Evolutionary conservation across 495 filamentous ascomycete genomes (phyloP), one percentile per base, ranked within the genome.

Genomic region (Peziza echinospora): DNA sequence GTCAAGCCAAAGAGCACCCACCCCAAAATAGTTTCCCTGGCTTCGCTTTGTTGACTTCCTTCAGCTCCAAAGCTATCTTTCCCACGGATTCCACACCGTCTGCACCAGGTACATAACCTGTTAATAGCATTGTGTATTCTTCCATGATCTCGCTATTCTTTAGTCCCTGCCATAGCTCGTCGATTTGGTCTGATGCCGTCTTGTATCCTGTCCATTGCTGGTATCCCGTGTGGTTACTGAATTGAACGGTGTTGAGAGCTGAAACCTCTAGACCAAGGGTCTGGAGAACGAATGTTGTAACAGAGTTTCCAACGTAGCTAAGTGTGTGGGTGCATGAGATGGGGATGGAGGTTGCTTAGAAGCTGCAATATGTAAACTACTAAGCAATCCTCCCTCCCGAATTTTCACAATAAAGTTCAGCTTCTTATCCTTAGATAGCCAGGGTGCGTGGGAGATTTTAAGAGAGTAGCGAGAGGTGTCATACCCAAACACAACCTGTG

Each of bases 291-390:
- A 92, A 87, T 1, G 80, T 78, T 30, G 84, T 84, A 68, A 96
- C 93, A 54, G 82, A 84, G 58, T 97, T 97, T 26, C 89, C 89
- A 57, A 97, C 89, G 73, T 93, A 82, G 53, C 89, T 97, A 23
- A 26, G 48, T 53, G 3, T 8, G 13, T 24, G n/a, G 11, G 16
- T 19, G 13, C n/a, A n/a, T n/a, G n/a, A n/a, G n/a, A n/a, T n/a
- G n/a, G n/a, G n/a, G n/a, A n/a, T n/a, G n/a, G n/a, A n/a, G n/a
- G n/a, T n/a, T n/a, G n/a, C n/a, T n/a, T n/a, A n/a, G n/a, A n/a
- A n/a, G n/a, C n/a, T n/a, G n/a, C n/a, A n/a, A n/a, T n/a, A n/a
- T n/a, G n/a, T n/a, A n/a, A n/a, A n/a, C n/a, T n/a, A n/a, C n/a
- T n/a, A n/a, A n/a, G n/a, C n/a, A n/a, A n/a, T n/a, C n/a, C n/a